phyloP scores from a whole-genome alignment of 441 rosid genomes.

The Croton setiger region DNA sequence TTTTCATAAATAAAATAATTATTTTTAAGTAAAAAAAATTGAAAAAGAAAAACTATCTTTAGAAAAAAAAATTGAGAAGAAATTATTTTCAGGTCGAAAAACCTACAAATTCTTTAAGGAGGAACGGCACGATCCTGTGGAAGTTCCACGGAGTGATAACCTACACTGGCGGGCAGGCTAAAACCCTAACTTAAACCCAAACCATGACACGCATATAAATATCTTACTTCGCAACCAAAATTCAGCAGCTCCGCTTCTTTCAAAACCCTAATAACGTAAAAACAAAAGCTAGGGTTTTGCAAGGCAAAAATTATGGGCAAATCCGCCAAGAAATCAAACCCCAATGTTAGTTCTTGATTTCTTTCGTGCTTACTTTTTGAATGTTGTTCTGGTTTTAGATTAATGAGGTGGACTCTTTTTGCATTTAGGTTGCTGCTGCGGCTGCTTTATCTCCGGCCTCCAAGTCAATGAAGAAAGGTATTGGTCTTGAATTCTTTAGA shows the following conservation, averaged over 20 bases:
- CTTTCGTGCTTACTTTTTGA: neutral
- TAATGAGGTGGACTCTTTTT: neutral
- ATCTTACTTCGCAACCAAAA: neutral
- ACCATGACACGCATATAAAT: slow-evolving; percentile 11
- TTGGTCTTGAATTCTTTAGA: too few relatives aligned
- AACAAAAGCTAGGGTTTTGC: slow-evolving; percentile 30
- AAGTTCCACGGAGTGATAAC: slow-evolving; percentile 13
- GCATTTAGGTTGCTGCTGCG: slow-evolving; percentile 43
- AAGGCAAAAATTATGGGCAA: slow-evolving; percentile 50
- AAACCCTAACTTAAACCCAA: slow-evolving; percentile 16
- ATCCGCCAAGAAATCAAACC: slow-evolving; percentile 63
- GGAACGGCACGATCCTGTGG: neutral
- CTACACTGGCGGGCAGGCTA: slow-evolving; percentile 1
- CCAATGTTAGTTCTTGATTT: slow-evolving; percentile 36
- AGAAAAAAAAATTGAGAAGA: too few relatives aligned
- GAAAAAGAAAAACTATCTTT: too few relatives aligned
- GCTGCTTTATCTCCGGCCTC: slow-evolving; percentile 37
- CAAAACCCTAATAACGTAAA: slow-evolving; percentile 29
- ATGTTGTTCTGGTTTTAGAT: neutral
- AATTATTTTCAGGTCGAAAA: too few relatives aligned
- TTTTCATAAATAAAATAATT: too few relatives aligned
- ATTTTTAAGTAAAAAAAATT: too few relatives aligned
- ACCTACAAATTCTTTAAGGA: too few relatives aligned
- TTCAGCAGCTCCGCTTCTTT: neutral
- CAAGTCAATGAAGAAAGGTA: slow-evolving; percentile 68